phyloP scores from a whole-genome alignment of 345 rosid genomes.

The Gossypium rotundifolium region DNA sequence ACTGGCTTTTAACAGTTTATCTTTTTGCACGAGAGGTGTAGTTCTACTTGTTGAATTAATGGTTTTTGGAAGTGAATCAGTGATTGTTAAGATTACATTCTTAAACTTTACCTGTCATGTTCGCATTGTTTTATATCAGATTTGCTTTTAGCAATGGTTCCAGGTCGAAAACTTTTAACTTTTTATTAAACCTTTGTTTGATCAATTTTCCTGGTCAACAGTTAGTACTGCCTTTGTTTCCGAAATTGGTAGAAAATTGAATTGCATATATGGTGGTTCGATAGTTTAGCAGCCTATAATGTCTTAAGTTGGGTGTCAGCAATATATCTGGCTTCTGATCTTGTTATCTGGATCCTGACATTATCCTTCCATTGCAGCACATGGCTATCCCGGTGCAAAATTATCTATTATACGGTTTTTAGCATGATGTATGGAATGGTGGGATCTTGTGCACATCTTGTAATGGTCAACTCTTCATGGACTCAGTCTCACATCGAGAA shows the following conservation, averaged over 20 bases:
- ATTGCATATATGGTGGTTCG: not conserved
- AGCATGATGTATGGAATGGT: constrained; percentile 85
- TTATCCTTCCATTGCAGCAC: constrained; percentile 37
- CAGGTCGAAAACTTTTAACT: not conserved
- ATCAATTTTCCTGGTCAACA: not conserved
- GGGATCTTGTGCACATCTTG: constrained; percentile 81
- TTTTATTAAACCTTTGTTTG: not conserved
- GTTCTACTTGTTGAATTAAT: not conserved
- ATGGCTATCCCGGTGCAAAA: constrained; percentile 72
- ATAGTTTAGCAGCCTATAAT: not conserved
- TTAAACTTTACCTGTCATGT: not conserved
- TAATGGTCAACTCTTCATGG: constrained; percentile 98
- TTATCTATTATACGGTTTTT: constrained; percentile 64
- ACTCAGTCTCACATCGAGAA: constrained; percentile 74
- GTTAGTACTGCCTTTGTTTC: not conserved
- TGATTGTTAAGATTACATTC: not conserved
- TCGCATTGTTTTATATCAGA: not conserved
- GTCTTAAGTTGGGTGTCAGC: not conserved
- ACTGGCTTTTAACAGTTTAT: not conserved
- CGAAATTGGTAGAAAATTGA: not conserved
- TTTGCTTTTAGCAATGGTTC: not conserved
- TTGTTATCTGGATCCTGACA: constrained; percentile 7
- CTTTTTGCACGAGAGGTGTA: not conserved
- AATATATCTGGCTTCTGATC: not conserved
- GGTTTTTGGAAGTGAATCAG: not conserved